phyloP scores from a whole-genome alignment of 2,329 filamentous ascomycete species.

The Ceratocystis albifundus region DNA sequence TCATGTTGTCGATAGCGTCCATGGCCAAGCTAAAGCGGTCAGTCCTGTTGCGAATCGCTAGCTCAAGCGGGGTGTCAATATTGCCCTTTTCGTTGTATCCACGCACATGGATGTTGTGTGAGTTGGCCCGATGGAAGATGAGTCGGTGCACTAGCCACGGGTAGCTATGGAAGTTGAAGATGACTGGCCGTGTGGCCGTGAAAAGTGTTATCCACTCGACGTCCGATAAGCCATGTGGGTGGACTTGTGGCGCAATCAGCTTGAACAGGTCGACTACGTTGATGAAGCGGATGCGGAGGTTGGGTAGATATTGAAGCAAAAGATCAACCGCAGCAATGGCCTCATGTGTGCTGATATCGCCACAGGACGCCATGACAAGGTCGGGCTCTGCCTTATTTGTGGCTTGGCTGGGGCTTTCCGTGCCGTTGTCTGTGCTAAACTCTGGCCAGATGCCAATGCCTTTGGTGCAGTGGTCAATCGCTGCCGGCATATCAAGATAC shows the following conservation, averaged over 20 bases:
- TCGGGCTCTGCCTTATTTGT: constrained; percentile 45
- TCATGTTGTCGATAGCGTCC: constrained; percentile 58
- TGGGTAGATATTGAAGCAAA: constrained; percentile 57
- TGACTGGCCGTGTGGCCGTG: constrained; percentile 58
- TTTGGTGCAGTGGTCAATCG: constrained; percentile 65
- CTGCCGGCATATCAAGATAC: constrained; percentile 61
- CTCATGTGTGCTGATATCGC: constrained; percentile 64
- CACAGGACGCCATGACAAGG: constrained; percentile 63
- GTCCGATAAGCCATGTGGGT: constrained; percentile 61
- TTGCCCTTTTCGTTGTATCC: constrained; percentile 78
- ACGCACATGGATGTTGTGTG: constrained; percentile 57
- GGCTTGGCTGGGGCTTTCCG: constrained; percentile 23
- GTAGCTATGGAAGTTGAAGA: constrained; percentile 80
- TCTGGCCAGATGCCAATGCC: constrained; percentile 68
- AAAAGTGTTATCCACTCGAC: constrained; percentile 57
- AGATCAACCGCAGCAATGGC: constrained; percentile 63
- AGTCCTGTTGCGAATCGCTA: constrained; percentile 66
- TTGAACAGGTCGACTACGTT: constrained; percentile 75
- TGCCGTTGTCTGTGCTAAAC: constrained; percentile 57
- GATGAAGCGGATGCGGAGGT: constrained; percentile 65
- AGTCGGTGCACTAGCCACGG: constrained; percentile 68
- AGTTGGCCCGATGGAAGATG: constrained; percentile 62
- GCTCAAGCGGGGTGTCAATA: constrained; percentile 67
- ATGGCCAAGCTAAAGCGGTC: constrained; percentile 69
- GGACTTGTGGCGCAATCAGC: constrained; percentile 56